Percentiles rank a stretch among this genome's conserved stretches.
phyloP scores from a whole-genome alignment of 2,329 filamentous ascomycete species.

The Phyllachora maydis region DNA sequence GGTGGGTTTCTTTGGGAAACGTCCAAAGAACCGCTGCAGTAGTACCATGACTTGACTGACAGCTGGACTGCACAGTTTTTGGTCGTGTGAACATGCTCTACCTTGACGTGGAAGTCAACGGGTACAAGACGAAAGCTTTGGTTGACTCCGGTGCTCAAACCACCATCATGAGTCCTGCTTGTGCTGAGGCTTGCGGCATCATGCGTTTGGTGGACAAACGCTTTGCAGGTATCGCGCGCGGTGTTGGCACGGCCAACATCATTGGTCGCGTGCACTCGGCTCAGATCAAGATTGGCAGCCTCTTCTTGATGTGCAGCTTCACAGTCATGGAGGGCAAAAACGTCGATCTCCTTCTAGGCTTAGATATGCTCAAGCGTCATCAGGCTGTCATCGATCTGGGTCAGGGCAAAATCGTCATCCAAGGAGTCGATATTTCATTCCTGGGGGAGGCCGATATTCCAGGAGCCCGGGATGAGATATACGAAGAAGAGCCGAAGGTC shows the following conservation, averaged over 20 bases:
- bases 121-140: slow-evolving; percentile 78
- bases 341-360: slow-evolving; percentile 76
- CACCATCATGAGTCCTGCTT: slow-evolving; percentile 94
- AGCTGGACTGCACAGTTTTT: too few species aligned
- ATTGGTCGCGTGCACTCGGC: slow-evolving; percentile 89
- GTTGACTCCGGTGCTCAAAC: slow-evolving; percentile 95
- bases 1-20: too few species aligned
- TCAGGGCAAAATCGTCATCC: slow-evolving; percentile 70
- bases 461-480: slow-evolving; percentile 53
- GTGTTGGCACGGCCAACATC: slow-evolving; percentile 86
- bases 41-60: too few species aligned
- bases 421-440: slow-evolving; percentile 74
- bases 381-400: slow-evolving; percentile 81
- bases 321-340: slow-evolving; percentile 99
- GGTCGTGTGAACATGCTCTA: slow-evolving; percentile 92
- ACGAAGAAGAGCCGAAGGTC: slow-evolving; percentile 63
- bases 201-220: slow-evolving; percentile 88
- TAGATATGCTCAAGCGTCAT: slow-evolving; percentile 95
- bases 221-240: slow-evolving; percentile 78
- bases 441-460: slow-evolving; percentile 86
- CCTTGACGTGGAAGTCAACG: slow-evolving; percentile 87
- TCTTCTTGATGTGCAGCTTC: slow-evolving; percentile 83
- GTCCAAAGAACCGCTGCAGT: too few species aligned
- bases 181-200: slow-evolving; percentile 81
- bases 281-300: slow-evolving; percentile 76